These are phyloP conservation scores for Phytophthora hibernalis DNA, from an alignment of 352 stramenopile genomes.

Conservation along the genomic window DNA sequence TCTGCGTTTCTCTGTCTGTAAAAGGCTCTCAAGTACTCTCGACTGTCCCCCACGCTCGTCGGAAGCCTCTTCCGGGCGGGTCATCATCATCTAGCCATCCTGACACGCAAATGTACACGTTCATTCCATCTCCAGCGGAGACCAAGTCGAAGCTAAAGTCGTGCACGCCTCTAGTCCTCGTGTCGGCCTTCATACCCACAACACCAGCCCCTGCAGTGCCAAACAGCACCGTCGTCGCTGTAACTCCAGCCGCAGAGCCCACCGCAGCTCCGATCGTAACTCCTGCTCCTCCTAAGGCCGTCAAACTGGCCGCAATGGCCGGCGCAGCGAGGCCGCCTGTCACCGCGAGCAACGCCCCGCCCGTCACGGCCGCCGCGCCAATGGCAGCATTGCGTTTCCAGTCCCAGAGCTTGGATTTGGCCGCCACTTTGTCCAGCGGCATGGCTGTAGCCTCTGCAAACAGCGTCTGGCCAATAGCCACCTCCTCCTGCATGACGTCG, in stretches of 20 bases:
- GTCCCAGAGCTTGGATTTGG: conserved; percentile 70
- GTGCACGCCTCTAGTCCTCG: conserved; percentile 73
- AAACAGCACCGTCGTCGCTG: conserved; percentile 82
- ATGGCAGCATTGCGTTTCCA: conserved; percentile 85
- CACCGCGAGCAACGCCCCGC: conserved; percentile 74
- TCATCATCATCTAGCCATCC: conserved; percentile 88
- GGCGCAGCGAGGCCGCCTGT: conserved; percentile 74
- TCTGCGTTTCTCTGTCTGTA: conserved; percentile 71
- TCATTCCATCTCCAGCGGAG: conserved; percentile 83
- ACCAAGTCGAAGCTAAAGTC: conserved; percentile 87
- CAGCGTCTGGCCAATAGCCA: conserved; percentile 69
- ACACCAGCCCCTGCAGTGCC: conserved; percentile 81
- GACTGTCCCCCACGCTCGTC: conserved; percentile 78
- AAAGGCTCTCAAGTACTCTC: conserved; percentile 80
- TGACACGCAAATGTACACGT: conserved; percentile 89
- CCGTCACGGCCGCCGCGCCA: conserved; percentile 70
- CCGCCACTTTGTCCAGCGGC: conserved; percentile 66
- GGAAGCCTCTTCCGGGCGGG: conserved; percentile 59
- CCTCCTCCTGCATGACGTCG: conserved; percentile 72
- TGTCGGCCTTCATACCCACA: conserved; percentile 83
- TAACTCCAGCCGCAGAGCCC: conserved; percentile 59
- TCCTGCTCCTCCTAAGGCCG: conserved; percentile 67
- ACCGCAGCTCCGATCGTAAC: conserved; percentile 68
- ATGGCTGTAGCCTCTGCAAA: conserved; percentile 80
- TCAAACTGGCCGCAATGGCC: conserved; percentile 66